Evolutionary conservation across 805 yeast species (phyloP).

Genomic region (Myxozyma sirexii): DNA sequence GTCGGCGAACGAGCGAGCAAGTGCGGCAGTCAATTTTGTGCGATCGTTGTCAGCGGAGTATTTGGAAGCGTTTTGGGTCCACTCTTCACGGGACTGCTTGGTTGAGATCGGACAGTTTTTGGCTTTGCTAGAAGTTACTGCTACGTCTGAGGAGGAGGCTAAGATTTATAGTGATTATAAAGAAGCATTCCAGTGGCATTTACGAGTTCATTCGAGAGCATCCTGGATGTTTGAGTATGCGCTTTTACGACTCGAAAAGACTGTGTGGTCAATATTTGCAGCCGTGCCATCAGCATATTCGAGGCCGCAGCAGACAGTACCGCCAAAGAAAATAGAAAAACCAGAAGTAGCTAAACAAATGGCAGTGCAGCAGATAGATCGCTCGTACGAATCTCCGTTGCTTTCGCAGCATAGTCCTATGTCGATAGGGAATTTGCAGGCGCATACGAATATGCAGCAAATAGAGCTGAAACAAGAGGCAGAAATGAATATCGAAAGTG

Average conservation of each 20-base stretch:
- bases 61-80: conserved; percentile 38
- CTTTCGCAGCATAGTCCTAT: background rate
- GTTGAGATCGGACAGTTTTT: conserved; percentile 38
- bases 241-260: conserved; percentile 30
- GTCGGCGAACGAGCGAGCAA: conserved; percentile 31
- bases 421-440: background rate
- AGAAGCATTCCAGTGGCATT: conserved; percentile 34
- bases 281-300: conserved; percentile 22
- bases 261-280: conserved; percentile 34
- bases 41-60: conserved; percentile 35
- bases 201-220: conserved; percentile 35
- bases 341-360: conserved; percentile 5
- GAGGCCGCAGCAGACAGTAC: conserved; percentile 1
- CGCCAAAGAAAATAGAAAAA: background rate
- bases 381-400: background rate
- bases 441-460: background rate
- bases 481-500: conserved; percentile 6
- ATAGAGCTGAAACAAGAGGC: conserved; percentile 6
- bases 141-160: conserved; percentile 27
- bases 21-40: conserved; percentile 37
- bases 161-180: conserved; percentile 22
- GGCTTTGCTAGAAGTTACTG: conserved; percentile 33
- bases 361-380: background rate
- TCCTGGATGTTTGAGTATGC: conserved; percentile 37
- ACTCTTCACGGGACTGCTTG: conserved; percentile 35